Evolutionary conservation across 495 filamentous ascomycete species (phyloP), one percentile per base, ranked within the genome.

Genomic region (Xylona heveae): DNA sequence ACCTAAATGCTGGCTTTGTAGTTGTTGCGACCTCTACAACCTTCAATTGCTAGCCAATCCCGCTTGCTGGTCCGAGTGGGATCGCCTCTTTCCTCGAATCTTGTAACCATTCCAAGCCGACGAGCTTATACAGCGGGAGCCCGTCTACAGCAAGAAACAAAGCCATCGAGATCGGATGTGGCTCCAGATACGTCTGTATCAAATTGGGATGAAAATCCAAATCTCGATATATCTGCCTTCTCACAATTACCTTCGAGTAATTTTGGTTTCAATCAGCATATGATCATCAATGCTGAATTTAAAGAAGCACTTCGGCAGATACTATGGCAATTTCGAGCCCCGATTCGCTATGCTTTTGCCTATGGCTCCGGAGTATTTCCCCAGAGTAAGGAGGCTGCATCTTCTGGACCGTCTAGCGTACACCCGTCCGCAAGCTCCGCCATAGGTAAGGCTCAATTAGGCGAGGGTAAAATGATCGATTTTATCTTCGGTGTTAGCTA

Each of bases 361-460:
- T 97, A 97, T 47, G 88, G 88, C 16, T 94, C 85, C 1, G 88
- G 90, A 5, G 88, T 97, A 4, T 97, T 97, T 47, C 65, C 83
- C 1, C 88, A 97, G 44, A 68, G 65, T 3, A 64, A 39, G 40
- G 61, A 49, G 30, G 49, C 51, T 4, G 30, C 41, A 1, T 47
- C 48, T 6, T 49, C 53, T 10, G 52, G 62, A 3, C 48, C 57
- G 2, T 53, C 66, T 13, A 59, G 64, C 13, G 60, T 75, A 17
- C 83, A 93, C 42, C 71, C 81, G 2, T 70, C 80, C 32, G 67
- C 80, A 2, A 79, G 78, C 13, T 51, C 64, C 16, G 80, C 79
- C 7, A 74, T 92, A 21, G 55, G 70, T 31, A 74, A 75, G 22
- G 76, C 78, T 39, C 84, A 94, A 47, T 70, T 78, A 43, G 78